Evolutionary conservation across 768 basidiomycete genomes (phyloP).

Genomic region (Russula brevipes): DNA sequence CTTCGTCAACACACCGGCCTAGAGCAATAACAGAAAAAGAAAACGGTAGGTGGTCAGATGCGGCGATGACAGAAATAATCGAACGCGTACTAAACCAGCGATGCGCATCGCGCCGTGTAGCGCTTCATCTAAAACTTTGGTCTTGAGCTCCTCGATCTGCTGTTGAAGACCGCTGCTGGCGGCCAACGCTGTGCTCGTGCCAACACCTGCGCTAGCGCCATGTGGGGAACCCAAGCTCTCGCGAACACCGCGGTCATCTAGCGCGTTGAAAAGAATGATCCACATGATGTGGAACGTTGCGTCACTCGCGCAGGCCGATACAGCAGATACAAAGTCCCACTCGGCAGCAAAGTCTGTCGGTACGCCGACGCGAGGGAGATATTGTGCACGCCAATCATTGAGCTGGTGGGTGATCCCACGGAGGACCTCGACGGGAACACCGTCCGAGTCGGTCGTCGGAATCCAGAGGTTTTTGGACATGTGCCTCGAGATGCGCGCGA

Average conservation of each 20-base stretch:
- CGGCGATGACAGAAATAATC: background rate
- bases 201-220: slow-evolving; percentile 34
- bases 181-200: slow-evolving; percentile 28
- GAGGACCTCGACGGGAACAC: slow-evolving; percentile 67
- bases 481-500: slow-evolving; percentile 77
- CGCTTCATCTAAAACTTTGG: slow-evolving; percentile 74
- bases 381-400: slow-evolving; percentile 68
- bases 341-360: slow-evolving; percentile 76
- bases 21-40: background rate
- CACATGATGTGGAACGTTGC: slow-evolving; percentile 91
- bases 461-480: slow-evolving; percentile 80
- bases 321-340: slow-evolving; percentile 88
- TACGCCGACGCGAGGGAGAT: slow-evolving; percentile 76
- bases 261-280: slow-evolving; percentile 74
- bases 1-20: slow-evolving; percentile 78
- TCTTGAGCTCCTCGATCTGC: slow-evolving; percentile 58
- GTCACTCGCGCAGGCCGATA: slow-evolving; percentile 73
- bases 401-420: slow-evolving; percentile 51
- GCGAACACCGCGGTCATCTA: slow-evolving; percentile 80
- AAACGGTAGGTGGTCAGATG: background rate
- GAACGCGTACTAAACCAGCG: slow-evolving; percentile 66
- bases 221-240: slow-evolving; percentile 52
- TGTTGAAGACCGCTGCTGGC: slow-evolving; percentile 34
- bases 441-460: slow-evolving; percentile 69
- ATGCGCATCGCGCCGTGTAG: slow-evolving; percentile 82